These are phyloP conservation scores for Tetrahymena malaccensis DNA, from an alignment of 73 alveolate genomes.

Conservation along the genomic window DNA sequence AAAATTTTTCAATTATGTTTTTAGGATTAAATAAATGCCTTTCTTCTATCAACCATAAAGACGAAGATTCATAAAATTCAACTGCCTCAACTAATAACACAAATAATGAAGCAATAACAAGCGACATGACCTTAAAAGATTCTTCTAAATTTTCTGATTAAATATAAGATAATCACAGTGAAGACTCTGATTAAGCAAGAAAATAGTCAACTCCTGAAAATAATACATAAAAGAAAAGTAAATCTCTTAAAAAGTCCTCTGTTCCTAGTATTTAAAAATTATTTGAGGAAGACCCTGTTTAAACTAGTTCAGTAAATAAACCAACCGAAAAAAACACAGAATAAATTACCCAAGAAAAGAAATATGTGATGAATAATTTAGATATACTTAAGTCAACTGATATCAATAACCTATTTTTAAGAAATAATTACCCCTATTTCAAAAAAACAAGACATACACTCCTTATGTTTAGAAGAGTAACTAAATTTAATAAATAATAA, in stretches of 20 bases:
- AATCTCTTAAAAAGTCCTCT: not conserved
- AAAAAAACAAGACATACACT: conserved; percentile 8
- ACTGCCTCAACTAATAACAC: not conserved
- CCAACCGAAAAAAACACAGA: not conserved
- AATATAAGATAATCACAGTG: not conserved
- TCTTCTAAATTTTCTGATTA: not conserved
- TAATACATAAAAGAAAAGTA: not conserved
- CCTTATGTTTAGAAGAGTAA: conserved; percentile 18
- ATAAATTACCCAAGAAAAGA: not conserved
- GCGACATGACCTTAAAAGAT: not conserved
- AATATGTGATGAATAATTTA: not conserved
- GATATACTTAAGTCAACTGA: not conserved
- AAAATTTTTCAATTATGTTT: conserved; percentile 7
- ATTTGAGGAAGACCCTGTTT: not conserved
- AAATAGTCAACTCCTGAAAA: not conserved
- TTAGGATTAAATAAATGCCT: conserved; percentile 9
- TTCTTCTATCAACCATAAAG: not conserved
- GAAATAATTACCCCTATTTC: not conserved
- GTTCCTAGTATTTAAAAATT: not conserved
- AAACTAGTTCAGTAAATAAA: not conserved
- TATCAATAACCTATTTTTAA: not conserved
- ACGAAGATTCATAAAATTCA: conserved; percentile 17
- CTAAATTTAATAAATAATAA: no score
- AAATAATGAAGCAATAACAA: not conserved
- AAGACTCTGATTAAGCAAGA: not conserved